phyloP scores from a whole-genome alignment of 129 eudicot species.

The Artemisia argyi region DNA sequence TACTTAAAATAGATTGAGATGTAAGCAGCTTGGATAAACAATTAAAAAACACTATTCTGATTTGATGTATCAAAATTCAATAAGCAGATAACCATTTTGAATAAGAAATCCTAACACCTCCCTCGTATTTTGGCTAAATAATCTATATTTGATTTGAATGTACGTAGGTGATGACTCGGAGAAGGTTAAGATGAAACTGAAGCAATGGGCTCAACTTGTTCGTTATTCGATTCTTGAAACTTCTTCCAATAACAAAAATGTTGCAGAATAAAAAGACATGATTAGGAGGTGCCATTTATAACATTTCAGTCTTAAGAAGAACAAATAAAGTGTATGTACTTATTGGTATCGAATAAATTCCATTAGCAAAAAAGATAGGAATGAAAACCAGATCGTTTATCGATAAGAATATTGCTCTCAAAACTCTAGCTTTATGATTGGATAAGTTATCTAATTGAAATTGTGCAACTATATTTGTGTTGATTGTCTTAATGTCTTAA shows the following conservation, averaged over 20 bases:
- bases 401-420: slow-evolving; percentile 10
- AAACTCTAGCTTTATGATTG: slow-evolving; percentile 19
- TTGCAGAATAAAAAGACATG: too few species aligned
- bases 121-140: too few species aligned
- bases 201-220: slow-evolving; percentile 30
- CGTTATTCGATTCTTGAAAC: slow-evolving; percentile 37
- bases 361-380: slow-evolving; percentile 11
- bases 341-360: slow-evolving; percentile 6
- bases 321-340: slow-evolving; percentile 4
- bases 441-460: background rate
- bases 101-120: too few species aligned
- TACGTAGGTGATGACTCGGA: slow-evolving; percentile 51
- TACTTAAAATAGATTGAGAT: too few species aligned
- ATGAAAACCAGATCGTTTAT: slow-evolving; percentile 26
- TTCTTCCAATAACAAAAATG: slow-evolving; percentile 19
- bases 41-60: too few species aligned
- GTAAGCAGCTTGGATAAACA: too few species aligned
- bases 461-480: too few species aligned
- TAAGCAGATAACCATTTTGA: too few species aligned
- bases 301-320: background rate
- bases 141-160: background rate
- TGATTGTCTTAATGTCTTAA: too few species aligned
- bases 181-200: slow-evolving; percentile 44
- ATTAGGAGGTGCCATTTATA: too few species aligned
- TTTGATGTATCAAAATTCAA: too few species aligned